phyloP scores from a whole-genome alignment of 164 flowering plant species.

The Berberis thunbergii region DNA sequence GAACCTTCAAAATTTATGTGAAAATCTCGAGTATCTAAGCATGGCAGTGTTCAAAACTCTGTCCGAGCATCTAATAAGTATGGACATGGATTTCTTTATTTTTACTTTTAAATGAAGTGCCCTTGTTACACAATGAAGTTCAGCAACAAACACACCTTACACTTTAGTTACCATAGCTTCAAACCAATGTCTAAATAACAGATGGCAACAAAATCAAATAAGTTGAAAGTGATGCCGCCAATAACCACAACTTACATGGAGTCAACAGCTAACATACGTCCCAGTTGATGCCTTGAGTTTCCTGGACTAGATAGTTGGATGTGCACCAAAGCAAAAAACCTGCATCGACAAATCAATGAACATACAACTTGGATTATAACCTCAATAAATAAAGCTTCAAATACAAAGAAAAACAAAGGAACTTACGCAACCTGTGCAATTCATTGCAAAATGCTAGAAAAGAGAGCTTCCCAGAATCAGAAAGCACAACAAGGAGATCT shows the following conservation, averaged over 20 bases:
- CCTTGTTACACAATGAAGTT: no score
- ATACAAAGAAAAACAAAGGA: slow-evolving; percentile 1
- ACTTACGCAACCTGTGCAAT: slow-evolving; percentile 77
- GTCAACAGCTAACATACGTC: slow-evolving; percentile 84
- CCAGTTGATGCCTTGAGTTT: slow-evolving; percentile 71
- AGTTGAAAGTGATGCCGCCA: neutral
- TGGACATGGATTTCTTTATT: no score
- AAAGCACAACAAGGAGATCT: slow-evolving; percentile 67
- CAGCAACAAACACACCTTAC: no score
- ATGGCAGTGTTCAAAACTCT: no score
- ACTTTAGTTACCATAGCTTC: no score
- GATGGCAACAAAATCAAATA: no score
- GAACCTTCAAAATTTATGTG: no score
- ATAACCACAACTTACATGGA: slow-evolving; percentile 37
- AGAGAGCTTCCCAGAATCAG: slow-evolving; percentile 95
- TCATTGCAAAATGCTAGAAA: slow-evolving; percentile 74
- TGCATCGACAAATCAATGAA: slow-evolving; percentile 19
- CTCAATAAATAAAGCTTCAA: neutral
- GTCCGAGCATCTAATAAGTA: no score
- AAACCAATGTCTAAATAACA: no score
- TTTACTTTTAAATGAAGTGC: no score
- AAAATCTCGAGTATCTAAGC: no score
- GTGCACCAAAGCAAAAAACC: slow-evolving; percentile 74
- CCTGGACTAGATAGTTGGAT: slow-evolving; percentile 77
- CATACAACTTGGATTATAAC: neutral